phyloP scores from a whole-genome alignment of 768 basidiomycete genomes.

The Rhodotorula sphaerocarpa region DNA sequence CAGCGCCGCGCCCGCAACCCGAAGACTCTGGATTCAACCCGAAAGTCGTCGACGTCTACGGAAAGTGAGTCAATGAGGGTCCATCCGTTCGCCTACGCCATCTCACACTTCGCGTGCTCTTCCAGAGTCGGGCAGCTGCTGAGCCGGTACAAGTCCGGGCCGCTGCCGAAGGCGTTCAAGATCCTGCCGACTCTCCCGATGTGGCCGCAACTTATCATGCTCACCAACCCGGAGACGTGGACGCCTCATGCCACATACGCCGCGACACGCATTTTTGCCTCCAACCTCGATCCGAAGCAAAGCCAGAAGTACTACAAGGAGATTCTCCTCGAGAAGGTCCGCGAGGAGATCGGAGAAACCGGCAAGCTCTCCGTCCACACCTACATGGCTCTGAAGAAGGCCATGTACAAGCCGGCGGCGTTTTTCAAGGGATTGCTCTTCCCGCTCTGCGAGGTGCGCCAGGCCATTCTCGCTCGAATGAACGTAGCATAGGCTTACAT shows the following conservation, averaged over 20 bases:
- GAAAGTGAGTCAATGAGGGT: not conserved
- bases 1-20: slow-evolving; percentile 8
- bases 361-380: slow-evolving; percentile 80
- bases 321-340: slow-evolving; percentile 77
- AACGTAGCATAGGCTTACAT: no score
- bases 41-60: slow-evolving; percentile 73
- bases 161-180: slow-evolving; percentile 95
- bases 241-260: slow-evolving; percentile 89
- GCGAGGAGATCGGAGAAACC: slow-evolving; percentile 76
- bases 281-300: slow-evolving; percentile 91
- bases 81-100: no score
- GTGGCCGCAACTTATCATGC: slow-evolving; percentile 90
- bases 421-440: slow-evolving; percentile 98
- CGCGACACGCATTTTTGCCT: slow-evolving; percentile 89
- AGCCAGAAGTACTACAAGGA: slow-evolving; percentile 86
- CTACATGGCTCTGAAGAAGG: slow-evolving; percentile 83
- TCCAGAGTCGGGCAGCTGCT: slow-evolving; percentile 74
- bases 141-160: slow-evolving; percentile 81
- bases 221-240: slow-evolving; percentile 89
- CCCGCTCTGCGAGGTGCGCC: slow-evolving; percentile 77
- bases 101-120: no score
- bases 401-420: slow-evolving; percentile 90
- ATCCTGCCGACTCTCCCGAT: slow-evolving; percentile 89
- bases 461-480: not conserved
- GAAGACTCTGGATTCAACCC: slow-evolving; percentile 62